These are phyloP conservation scores for Verticillium isaacii DNA, from an alignment of 2,329 filamentous ascomycete species.

Conservation along the genomic window DNA sequence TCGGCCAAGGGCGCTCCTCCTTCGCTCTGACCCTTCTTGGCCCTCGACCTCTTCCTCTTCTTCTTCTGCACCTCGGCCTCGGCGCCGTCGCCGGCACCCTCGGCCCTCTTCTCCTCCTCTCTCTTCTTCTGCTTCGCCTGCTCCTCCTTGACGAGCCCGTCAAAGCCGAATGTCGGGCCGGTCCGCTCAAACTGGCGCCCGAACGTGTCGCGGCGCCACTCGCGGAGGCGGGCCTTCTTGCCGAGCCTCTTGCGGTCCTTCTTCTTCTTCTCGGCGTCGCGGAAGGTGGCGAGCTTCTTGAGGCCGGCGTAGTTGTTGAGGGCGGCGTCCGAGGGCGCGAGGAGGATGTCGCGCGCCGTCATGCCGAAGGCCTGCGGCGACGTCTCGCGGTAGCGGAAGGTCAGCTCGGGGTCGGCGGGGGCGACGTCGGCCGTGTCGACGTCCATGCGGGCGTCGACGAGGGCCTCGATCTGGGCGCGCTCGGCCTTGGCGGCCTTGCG, in stretches of 20 bases:
- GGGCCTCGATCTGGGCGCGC: conserved; percentile 75
- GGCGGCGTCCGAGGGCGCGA: conserved; percentile 76
- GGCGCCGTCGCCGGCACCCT: conserved; percentile 19
- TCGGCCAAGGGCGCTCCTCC: not conserved
- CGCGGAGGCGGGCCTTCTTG: conserved; percentile 84
- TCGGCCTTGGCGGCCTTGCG: conserved; percentile 76
- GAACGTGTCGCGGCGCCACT: conserved; percentile 72
- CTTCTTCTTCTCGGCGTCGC: conserved; percentile 83
- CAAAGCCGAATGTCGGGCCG: conserved; percentile 32
- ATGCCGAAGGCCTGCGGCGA: conserved; percentile 87
- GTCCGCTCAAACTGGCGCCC: conserved; percentile 52
- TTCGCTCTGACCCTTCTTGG: conserved; percentile 29
- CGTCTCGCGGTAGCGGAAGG: conserved; percentile 91
- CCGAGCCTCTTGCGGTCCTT: conserved; percentile 83
- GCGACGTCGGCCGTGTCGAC: conserved; percentile 59
- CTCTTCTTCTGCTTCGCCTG: conserved; percentile 18
- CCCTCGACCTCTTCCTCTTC: conserved; percentile 49
- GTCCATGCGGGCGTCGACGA: conserved; percentile 78
- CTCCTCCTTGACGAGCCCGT: conserved; percentile 7
- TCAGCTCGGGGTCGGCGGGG: conserved; percentile 28
- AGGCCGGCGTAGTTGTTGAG: conserved; percentile 89
- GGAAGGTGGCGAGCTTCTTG: conserved; percentile 90
- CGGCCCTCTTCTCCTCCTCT: conserved; percentile 23
- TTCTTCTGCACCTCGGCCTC: conserved; percentile 31
- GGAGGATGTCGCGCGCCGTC: conserved; percentile 82